Conservation (phyloP, 352 stramenopile species). For the Pythium pectinolyticum region DNA sequence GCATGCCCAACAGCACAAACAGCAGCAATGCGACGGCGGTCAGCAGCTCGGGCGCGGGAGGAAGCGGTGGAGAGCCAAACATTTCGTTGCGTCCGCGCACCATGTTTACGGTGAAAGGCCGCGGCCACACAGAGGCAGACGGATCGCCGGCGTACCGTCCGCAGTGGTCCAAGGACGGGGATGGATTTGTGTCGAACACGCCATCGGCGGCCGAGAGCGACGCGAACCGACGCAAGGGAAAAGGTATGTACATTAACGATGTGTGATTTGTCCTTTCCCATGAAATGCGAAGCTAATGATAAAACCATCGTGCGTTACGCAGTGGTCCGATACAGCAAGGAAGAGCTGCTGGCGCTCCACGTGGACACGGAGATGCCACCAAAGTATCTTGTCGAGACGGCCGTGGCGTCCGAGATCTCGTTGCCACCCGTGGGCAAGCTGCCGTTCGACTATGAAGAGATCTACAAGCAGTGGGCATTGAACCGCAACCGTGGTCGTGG, state of each 20-base stretch:
- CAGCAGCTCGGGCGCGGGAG: not conserved
- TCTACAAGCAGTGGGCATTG: slow-evolving; percentile 85
- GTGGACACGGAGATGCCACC: slow-evolving; percentile 50
- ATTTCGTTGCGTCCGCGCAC: slow-evolving; percentile 83
- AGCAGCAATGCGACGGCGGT: not conserved
- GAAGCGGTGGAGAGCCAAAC: slow-evolving; percentile 20
- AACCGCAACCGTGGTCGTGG: slow-evolving; percentile 80
- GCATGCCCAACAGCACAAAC: no score
- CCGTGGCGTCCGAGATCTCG: slow-evolving; percentile 62
- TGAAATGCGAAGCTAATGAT: no score
- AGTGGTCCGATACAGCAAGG: slow-evolving; percentile 79
- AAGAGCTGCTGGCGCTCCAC: slow-evolving; percentile 79
- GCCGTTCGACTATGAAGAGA: slow-evolving; percentile 86
- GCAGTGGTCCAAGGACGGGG: slow-evolving; percentile 86
- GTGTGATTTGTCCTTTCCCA: no score
- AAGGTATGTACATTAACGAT: no score
- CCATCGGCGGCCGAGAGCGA: slow-evolving; percentile 26
- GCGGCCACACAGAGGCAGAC: slow-evolving; percentile 69
- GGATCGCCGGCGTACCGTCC: slow-evolving; percentile 64
- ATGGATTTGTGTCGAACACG: slow-evolving; percentile 72
- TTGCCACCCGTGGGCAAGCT: slow-evolving; percentile 70
- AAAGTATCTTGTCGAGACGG: slow-evolving; percentile 57
- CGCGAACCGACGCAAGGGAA: slow-evolving; percentile 61
- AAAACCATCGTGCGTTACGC: not conserved
- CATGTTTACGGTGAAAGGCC: slow-evolving; percentile 89